Conservation (phyloP, 345 rosid species). For the Pugionium dolabratum region DNA sequence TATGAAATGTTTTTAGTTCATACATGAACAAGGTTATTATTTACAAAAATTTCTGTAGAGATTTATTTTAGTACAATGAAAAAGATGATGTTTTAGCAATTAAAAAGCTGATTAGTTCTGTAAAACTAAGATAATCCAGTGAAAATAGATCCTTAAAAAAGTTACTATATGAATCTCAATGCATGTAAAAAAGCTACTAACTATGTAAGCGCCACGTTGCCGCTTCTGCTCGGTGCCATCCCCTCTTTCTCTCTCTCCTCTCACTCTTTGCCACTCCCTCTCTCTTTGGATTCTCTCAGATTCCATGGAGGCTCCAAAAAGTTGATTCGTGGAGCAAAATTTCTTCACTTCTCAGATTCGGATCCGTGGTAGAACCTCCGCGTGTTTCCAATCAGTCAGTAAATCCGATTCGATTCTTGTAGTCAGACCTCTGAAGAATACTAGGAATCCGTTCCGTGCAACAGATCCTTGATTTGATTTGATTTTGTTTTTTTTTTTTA, state of each 20-base stretch:
- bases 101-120: neutral
- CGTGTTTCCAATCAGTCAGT: conserved; percentile 39
- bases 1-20: too few relatives aligned
- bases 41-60: too few relatives aligned
- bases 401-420: conserved; percentile 33
- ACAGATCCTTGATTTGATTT: conserved; percentile 28
- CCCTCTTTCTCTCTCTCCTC: conserved; percentile 28
- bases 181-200: conserved; percentile 19
- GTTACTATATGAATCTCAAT: conserved; percentile 16
- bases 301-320: conserved; percentile 41
- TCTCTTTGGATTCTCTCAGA: conserved; percentile 42
- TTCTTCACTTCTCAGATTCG: conserved; percentile 43
- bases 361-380: conserved; percentile 28
- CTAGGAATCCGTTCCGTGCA: neutral
- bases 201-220: conserved; percentile 55
- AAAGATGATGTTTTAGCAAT: too few relatives aligned
- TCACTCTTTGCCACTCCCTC: conserved; percentile 20
- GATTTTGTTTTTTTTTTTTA: neutral
- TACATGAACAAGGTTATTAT: too few relatives aligned
- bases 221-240: conserved; percentile 38
- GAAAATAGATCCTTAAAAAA: conserved; percentile 3
- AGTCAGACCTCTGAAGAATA: neutral
- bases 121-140: conserved; percentile 13
- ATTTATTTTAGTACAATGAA: too few relatives aligned
- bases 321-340: conserved; percentile 32